A percentile compares a stretch with the other conserved stretches of the same genome.
Evolutionary conservation across 1,139 yeast species (phyloP).

Genomic region (Suhomyces taliae): DNA sequence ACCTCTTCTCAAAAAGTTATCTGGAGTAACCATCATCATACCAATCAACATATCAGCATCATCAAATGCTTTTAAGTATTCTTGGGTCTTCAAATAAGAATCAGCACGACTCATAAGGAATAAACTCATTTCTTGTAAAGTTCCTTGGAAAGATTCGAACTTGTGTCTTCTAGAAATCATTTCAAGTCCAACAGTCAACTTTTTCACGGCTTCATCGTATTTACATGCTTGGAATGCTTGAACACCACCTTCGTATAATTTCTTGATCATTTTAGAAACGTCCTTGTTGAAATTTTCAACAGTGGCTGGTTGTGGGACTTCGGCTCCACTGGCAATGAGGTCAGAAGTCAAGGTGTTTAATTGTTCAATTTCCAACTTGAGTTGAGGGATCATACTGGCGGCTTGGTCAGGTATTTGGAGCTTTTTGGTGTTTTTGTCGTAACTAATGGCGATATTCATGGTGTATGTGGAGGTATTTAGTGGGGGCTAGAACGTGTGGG

Average conservation of each 20-base stretch:
- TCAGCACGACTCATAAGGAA: constrained; percentile 82
- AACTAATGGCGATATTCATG: constrained; percentile 25
- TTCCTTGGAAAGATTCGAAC: constrained; percentile 81
- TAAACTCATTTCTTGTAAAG: constrained; percentile 72
- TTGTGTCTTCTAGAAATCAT: constrained; percentile 79
- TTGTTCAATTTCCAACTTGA: constrained; percentile 55
- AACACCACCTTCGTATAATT: constrained; percentile 73
- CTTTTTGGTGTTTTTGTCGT: constrained; percentile 33
- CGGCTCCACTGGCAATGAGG: constrained; percentile 58
- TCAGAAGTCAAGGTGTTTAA: constrained; percentile 64
- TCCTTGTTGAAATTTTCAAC: constrained; percentile 55
- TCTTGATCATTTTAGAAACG: constrained; percentile 65
- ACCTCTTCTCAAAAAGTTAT: constrained; percentile 80
- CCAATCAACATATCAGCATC: constrained; percentile 75
- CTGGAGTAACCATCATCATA: constrained; percentile 67
- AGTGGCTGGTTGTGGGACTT: constrained; percentile 69
- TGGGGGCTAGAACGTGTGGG: neutral
- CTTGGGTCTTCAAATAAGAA: constrained; percentile 64
- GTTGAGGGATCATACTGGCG: constrained; percentile 24
- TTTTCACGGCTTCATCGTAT: constrained; percentile 69
- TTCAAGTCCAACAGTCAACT: constrained; percentile 75
- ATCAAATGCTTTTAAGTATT: constrained; percentile 71
- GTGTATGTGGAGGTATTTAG: neutral
- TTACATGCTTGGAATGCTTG: constrained; percentile 61
- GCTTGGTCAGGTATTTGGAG: constrained; percentile 27